phyloP scores from a whole-genome alignment of 2,329 filamentous ascomycete species.

The Stagonosporopsis vannaccii region DNA sequence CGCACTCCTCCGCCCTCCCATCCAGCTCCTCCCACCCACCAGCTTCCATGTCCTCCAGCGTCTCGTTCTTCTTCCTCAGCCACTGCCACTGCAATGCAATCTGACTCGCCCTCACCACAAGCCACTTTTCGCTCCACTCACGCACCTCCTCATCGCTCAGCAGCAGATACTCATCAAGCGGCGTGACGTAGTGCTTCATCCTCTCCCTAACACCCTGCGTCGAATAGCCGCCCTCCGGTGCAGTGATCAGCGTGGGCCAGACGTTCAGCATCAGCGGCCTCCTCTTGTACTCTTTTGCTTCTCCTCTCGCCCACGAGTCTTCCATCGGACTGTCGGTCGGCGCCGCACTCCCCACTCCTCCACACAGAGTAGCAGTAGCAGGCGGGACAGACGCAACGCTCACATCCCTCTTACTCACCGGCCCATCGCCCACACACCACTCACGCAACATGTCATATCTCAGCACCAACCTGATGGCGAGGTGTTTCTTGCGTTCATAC shows the following conservation, averaged over 20 bases:
- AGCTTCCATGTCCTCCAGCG: constrained; percentile 35
- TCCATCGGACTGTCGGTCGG: not conserved
- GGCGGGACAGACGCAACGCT: constrained; percentile 16
- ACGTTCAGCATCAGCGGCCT: constrained; percentile 29
- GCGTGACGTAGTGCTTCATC: constrained; percentile 43
- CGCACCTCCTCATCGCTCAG: constrained; percentile 29
- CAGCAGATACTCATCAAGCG: constrained; percentile 32
- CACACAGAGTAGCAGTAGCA: not conserved
- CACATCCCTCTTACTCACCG: constrained; percentile 14
- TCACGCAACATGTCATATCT: constrained; percentile 40
- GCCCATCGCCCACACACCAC: constrained; percentile 26
- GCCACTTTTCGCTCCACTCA: constrained; percentile 18
- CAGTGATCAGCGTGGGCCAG: constrained; percentile 33
- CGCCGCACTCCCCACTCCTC: not conserved
- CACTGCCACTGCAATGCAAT: constrained; percentile 39
- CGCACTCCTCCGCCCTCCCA: constrained; percentile 31
- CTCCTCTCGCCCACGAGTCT: too few relatives aligned
- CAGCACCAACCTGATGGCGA: constrained; percentile 27
- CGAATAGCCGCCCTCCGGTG: constrained; percentile 21
- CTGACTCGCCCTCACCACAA: constrained; percentile 20
- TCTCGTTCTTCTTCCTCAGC: constrained; percentile 36
- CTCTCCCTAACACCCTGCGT: constrained; percentile 30
- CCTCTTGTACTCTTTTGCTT: not conserved
- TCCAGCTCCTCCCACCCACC: constrained; percentile 35
- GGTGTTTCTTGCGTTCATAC: constrained; percentile 31